Percentiles rank a stretch among this genome's conserved stretches.
These are phyloP conservation scores for Marasmius sp. DNA, from an alignment of 1,284 basidiomycete species.

Conservation along the genomic window DNA sequence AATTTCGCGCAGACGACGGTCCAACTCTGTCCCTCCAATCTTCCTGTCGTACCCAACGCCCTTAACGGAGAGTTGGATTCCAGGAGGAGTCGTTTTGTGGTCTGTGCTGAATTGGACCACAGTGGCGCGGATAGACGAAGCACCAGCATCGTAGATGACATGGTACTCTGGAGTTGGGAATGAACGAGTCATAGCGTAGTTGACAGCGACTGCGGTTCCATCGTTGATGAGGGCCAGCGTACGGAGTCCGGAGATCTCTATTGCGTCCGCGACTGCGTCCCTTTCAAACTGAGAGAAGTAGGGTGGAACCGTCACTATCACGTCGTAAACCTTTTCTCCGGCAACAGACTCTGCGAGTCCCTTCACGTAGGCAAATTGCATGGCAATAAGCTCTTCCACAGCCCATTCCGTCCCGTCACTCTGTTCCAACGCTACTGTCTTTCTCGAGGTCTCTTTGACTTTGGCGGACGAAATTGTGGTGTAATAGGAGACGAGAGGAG, in stretches of 20 bases:
- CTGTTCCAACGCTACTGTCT: conserved; percentile 57
- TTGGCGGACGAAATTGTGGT: conserved; percentile 65
- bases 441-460: conserved; percentile 55
- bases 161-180: conserved; percentile 86
- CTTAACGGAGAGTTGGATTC: conserved; percentile 74
- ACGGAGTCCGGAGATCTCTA: conserved; percentile 86
- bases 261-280: conserved; percentile 86
- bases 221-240: conserved; percentile 89
- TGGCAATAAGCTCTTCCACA: conserved; percentile 90
- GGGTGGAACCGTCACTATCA: conserved; percentile 84
- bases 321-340: conserved; percentile 77
- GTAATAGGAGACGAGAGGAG: conserved; percentile 62
- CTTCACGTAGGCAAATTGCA: conserved; percentile 91
- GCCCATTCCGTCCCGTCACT: conserved; percentile 72
- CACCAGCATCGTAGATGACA: conserved; percentile 93
- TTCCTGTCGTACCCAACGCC: conserved; percentile 82
- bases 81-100: conserved; percentile 51
- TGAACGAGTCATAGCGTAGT: conserved; percentile 93
- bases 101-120: conserved; percentile 79
- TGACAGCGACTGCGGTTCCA: conserved; percentile 89
- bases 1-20: conserved; percentile 81
- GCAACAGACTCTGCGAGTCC: conserved; percentile 82
- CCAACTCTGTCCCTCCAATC: conserved; percentile 82
- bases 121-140: conserved; percentile 85
- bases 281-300: conserved; percentile 88